Evolutionary conservation across 306 rosid species (phyloP), one percentile per base, ranked within the genome.

Genomic region (Cicer bijugum): DNA sequence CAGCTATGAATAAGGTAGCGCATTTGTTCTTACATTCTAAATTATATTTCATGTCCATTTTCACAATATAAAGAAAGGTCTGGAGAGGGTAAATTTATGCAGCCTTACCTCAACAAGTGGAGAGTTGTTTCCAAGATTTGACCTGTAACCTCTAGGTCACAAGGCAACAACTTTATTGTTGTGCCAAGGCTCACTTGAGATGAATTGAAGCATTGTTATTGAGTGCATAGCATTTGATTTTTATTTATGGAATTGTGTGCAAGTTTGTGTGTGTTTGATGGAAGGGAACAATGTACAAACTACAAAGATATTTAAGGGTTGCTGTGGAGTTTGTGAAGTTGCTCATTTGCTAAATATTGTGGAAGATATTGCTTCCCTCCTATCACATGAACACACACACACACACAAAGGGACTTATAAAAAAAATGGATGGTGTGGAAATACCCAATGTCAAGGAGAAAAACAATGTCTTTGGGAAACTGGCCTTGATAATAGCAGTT

Each of bases 1-100:
- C 85, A 46, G 91, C 97, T 57, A 87, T 92, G 90, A 95, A 84
- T 79, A 92, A 92, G 99, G 99, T 94, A 69, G 1, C 50, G 3
- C 2, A 4, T 70, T 70, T 12, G 46, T 6, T 70, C 35, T 38
- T 17, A 6, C 17, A 5, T 66, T 69, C 12, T 37, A 47, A 2
- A 16, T 62, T 62, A 6, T 47, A 17, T 67, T 52, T 45, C 17
- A 43, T 59, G 39, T 60, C 20, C 10, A 0, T 11, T 28, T 58
- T 12, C 65, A 12, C 35, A 28, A 28, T 59, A 6, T 59, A 59
- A 28, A 6, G 9, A 59, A 28, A 6, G 9, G 1, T 56, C 12
- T 19, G 12, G 61, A 20, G n/a, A 19, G 37, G 61, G 35, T 55
- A 55, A 55, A 8, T 53, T 11, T 53, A 17, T 16, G 35, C 33